A percentile compares a stretch with the other conserved stretches of the same genome.
phyloP scores from a whole-genome alignment of 805 yeast genomes.

The Myxozyma kluyveri region DNA sequence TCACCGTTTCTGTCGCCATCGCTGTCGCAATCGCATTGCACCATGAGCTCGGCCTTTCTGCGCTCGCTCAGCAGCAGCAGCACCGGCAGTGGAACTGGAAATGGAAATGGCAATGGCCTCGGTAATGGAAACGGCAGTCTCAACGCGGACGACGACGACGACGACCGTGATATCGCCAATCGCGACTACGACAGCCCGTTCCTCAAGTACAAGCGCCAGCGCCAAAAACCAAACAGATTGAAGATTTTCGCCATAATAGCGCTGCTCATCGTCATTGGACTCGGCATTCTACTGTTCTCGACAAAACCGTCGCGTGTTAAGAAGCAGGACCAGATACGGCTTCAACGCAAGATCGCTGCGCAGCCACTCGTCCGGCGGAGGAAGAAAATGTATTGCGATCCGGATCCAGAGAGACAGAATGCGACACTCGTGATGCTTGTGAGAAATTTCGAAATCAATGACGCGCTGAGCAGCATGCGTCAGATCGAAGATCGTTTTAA shows the following conservation, averaged over 20 bases:
- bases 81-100: no score
- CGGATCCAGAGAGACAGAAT: constrained; percentile 37
- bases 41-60: neutral
- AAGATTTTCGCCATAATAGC: constrained; percentile 8
- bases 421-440: constrained; percentile 72
- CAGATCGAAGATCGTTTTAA: constrained; percentile 86
- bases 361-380: constrained; percentile 27
- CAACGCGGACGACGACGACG: constrained; percentile 12
- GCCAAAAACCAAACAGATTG: constrained; percentile 21
- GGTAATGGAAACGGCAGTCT: no score
- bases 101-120: no score
- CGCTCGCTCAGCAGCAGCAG: neutral
- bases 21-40: no score
- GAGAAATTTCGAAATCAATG: constrained; percentile 61
- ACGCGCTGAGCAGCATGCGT: constrained; percentile 55
- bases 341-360: constrained; percentile 18
- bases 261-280: constrained; percentile 12
- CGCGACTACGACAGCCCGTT: constrained; percentile 28
- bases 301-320: constrained; percentile 23
- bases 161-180: constrained; percentile 1
- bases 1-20: no score
- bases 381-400: constrained; percentile 26
- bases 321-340: constrained; percentile 14
- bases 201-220: constrained; percentile 27
- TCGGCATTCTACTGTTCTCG: constrained; percentile 17